These are phyloP conservation scores for Penstemon barbatus DNA, from an alignment of 257 asterid species.

Conservation along the genomic window DNA sequence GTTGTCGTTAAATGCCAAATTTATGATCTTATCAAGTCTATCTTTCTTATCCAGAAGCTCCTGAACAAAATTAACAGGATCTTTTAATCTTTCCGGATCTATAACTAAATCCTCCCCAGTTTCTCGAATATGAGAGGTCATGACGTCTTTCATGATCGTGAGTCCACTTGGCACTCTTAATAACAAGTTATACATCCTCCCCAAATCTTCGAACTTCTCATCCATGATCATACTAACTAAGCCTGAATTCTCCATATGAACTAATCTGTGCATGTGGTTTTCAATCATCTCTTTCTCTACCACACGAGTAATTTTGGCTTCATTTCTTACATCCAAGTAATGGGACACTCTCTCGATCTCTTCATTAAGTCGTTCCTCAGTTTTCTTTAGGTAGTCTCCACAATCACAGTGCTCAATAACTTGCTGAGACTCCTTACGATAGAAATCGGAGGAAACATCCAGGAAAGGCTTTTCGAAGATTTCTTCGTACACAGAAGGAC, in stretches of 20 bases:
- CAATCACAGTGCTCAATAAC: slow-evolving; percentile 83
- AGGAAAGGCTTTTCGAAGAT: slow-evolving; percentile 86
- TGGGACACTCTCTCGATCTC: slow-evolving; percentile 33
- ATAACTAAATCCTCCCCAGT: slow-evolving; percentile 71
- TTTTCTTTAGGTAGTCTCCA: slow-evolving; percentile 80
- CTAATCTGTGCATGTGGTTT: too few species aligned
- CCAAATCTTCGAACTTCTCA: too few species aligned
- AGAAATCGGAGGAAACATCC: slow-evolving; percentile 78
- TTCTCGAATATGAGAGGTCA: slow-evolving; percentile 45
- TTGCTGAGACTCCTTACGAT: slow-evolving; percentile 82
- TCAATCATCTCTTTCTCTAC: too few species aligned
- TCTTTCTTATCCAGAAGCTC: slow-evolving; percentile 73
- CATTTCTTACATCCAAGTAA: too few species aligned
- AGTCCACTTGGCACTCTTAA: slow-evolving; percentile 29
- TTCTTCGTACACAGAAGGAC: slow-evolving; percentile 76
- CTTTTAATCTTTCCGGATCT: slow-evolving; percentile 87
- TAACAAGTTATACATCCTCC: too few species aligned
- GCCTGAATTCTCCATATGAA: too few species aligned
- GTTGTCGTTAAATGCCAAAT: too few species aligned
- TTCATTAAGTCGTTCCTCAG: slow-evolving; percentile 81
- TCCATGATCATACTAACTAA: too few species aligned
- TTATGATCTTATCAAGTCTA: slow-evolving; percentile 73
- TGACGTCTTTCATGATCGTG: slow-evolving; percentile 64
- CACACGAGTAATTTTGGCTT: too few species aligned
- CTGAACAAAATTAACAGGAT: slow-evolving; percentile 83